A percentile compares a stretch with the other conserved stretches of the same genome.
These are phyloP conservation scores for Saccharum officinarum DNA, from an alignment of 176 grass and related monocot species.

Conservation along the genomic window DNA sequence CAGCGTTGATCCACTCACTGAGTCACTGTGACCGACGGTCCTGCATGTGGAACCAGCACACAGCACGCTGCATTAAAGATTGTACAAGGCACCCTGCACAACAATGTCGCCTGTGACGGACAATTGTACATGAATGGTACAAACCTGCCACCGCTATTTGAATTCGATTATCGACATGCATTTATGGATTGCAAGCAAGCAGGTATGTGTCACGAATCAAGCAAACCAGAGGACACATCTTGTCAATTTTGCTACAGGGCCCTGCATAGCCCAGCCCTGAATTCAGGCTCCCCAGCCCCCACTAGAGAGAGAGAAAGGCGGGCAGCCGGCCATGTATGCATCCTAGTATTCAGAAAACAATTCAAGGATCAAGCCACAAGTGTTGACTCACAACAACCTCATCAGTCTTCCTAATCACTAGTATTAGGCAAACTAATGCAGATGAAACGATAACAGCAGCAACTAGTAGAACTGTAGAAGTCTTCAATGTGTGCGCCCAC, in stretches of 20 bases:
- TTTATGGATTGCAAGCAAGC: slow-evolving; percentile 46
- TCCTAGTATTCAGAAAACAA: background rate
- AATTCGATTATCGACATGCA: slow-evolving; percentile 25
- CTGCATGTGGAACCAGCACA: slow-evolving; percentile 37
- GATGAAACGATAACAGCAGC: background rate
- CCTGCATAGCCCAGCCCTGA: slow-evolving; percentile 46
- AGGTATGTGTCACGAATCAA: slow-evolving; percentile 43
- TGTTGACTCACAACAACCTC: slow-evolving; percentile 33
- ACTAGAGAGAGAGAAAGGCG: background rate
- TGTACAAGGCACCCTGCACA: slow-evolving; percentile 33
- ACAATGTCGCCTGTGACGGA: slow-evolving; percentile 14
- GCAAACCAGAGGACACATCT: slow-evolving; percentile 41
- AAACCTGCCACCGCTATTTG: slow-evolving; percentile 29
- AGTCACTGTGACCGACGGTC: slow-evolving; percentile 59
- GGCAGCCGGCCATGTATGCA: background rate
- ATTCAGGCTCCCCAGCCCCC: slow-evolving; percentile 50
- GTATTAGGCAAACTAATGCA: slow-evolving; percentile 37
- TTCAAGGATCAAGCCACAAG: slow-evolving; percentile 30
- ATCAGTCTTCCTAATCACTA: background rate
- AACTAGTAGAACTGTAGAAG: slow-evolving; percentile 7
- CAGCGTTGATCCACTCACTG: background rate
- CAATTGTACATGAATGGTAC: slow-evolving; percentile 42
- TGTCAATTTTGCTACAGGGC: no score
- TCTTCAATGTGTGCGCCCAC: slow-evolving; percentile 11
- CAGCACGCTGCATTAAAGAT: slow-evolving; percentile 46